Evolutionary conservation across 371 early-diverging fungal genomes (phyloP), one percentile per base, ranked within the genome.

Genomic region (Umbelopsis sp.): DNA sequence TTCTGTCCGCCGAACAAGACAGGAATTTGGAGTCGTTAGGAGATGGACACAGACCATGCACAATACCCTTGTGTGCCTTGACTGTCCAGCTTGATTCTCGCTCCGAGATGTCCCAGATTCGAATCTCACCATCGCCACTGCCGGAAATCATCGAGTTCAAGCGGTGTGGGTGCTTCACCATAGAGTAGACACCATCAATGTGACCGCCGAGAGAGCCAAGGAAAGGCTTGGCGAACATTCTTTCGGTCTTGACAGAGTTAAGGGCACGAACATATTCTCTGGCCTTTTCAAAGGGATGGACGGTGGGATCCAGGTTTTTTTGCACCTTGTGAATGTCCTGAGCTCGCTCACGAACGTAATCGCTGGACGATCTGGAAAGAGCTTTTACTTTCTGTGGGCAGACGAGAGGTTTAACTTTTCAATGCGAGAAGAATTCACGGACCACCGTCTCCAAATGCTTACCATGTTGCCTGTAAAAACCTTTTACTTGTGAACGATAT

Each of bases 151-250:
- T 76, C 48, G 86, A 85, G 35, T 91, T 92, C 37, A 99, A 77
- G 35, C 89, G 83, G 63, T 87, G 89, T 8, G 95, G 93, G 74
- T 98, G 93, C 77, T 97, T 99, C 0, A 93, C 90, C 86, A 99
- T 86, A 69, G 91, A 80, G 75, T 98, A 98, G 12, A 99, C 97
- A 67, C 99, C 99, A 70, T 99, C 99, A 57, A 93, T 87, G 71
- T 99, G 99, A 0, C 97, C 97, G 48, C 82, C 79, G 20, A 99
- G 77, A 2, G 96, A 89, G 3, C 86, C 94, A 16, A 99, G 78
- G 77, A 99, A 99, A 12, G 99, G 99, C 77, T 99, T 99, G 66
- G 99, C 95, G 78, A 99, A 95, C 88, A 99, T 80, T 37, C 98
- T 86, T 67, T 99, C 99, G 38, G 99, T 78, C 78, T 99, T 99